Evolutionary conservation across 352 stramenopile genomes (phyloP), one percentile per base, ranked within the genome.

Genomic region (Pythium guiyangense): DNA sequence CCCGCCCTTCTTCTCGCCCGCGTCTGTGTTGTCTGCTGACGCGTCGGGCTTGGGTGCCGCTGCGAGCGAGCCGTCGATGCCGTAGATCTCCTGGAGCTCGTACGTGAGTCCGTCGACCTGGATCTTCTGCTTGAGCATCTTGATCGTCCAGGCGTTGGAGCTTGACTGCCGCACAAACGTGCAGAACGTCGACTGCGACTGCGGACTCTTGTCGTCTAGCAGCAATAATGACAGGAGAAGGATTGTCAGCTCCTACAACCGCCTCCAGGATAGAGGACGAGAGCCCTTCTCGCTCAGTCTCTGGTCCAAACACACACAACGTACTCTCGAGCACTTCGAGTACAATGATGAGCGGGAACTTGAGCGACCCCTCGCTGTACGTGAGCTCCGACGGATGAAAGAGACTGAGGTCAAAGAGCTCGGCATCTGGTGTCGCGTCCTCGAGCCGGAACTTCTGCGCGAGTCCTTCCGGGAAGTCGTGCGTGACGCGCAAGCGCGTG

Each of bases 31-130:
- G 35, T 63, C 27, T 18, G 57, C 31, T 25, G 37, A 60, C 2
- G 64, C 54, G 26, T 75, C 63, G 18, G 66, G 60, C 27, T 70
- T 73, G 26, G 76, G 69, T 0, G 73, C 75, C 35, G 79, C 77
- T 17, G 80, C 69, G 0, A 91, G 66, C 6, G 76, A 74, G 17
- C 80, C 85, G 53, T 93, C 81, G 49, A 94, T 92, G 34, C 85
- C 85, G 57, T 94, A 94, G 53, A 94, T 92, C 65, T 94, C 85
- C 66, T 93, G 85, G 22, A 94, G 67, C 60, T 94, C 83, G 66
- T 94, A 94, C 8, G 83, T 91, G 57, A 91, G 51, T 2, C 77
- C 79, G 20, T 91, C 71, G 15, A 74, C 62, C 59, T 79, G 61
- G 37, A 92, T 81, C 62, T 94, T 94, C 52, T 94, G 84, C 59